Evolutionary conservation across 352 stramenopile species (phyloP), one percentile per base, ranked within the genome.

Genomic region (Phytophthora fragariae): DNA sequence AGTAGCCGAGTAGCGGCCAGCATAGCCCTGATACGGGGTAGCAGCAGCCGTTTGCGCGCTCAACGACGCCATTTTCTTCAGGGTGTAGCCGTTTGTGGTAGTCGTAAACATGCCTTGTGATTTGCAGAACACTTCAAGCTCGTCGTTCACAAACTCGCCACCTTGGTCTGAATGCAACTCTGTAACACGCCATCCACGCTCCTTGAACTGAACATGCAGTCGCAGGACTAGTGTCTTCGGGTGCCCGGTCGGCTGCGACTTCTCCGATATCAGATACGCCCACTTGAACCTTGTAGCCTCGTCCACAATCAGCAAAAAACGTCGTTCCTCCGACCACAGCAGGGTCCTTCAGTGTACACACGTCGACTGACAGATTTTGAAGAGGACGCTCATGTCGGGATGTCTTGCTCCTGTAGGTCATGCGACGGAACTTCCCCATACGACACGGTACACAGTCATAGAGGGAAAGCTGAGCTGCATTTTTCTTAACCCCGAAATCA

Each of bases 61-160:
- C 73, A 10, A 75, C 57, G 15, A 80, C 47, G 0, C 59, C 35
- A n/a, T 80, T 80, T 12, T 74, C 68, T 62, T 77, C 47, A 7
- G 64, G 60, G 5, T 69, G 55, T 76, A 71, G 0, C 67, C 46
- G 33, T 80, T 76, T 9, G 59, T 68, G 1, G 11, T 27, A 24
- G 39, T 62, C 2, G 33, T 70, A 27, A 37, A 49, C 29, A 76
- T 80, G 1, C 68, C 63, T 12, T 44, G 56, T 33, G 49, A 27
- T 0, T 1, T 57, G 27, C 57, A 75, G 15, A 69, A 66, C 17
- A 7, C 46, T 17, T 27, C 11, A 5, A 73, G 46, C 2, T 68
- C 72, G 3, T 33, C 15, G 46, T 62, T 27, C 24, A 27, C 24
- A 27, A 27, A 27, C 24, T 27, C 24, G 1, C 24, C 24, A 27